Base-by-base conservation (phyloP, 306 rosid species). In the Vigna trinervia region DNA sequence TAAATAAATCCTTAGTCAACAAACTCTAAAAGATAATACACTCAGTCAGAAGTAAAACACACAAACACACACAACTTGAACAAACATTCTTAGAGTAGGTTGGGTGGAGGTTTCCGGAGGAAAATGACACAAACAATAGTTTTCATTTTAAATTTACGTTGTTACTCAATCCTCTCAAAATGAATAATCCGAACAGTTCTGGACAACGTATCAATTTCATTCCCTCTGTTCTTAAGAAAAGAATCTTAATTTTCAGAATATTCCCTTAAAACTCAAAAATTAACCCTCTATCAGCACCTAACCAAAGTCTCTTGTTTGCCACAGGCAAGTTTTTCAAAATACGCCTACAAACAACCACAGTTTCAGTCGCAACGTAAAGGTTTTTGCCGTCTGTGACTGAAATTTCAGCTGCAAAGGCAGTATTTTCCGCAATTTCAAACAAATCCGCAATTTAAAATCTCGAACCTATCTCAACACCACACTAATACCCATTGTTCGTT, bases 1-100 rank as follows among this genome's bases (percentile, higher is more conserved):
- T 2, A 28, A 47, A 38, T 36, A 19, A 56, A 52, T 51, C 68
- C 70, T 47, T 38, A 0, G 4, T 67, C 5, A 56, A 30, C 4
- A 75, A 61, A 8, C 8, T 53, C 30, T 20, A 52, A 23, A 52
- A 62, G 19, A 70, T 13, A 2, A 34, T 20, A 45, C 2, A 5
- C 69, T 46, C 23, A 46, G 63, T 17, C 15, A 45, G 19, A 2
- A 30, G 76, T 12, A 46, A 30, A 78, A 28, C 75, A 57, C 45
- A 8, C 11, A 39, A 17, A 17, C 3, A 38, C 67, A 22, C 4
- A 34, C 39, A 34, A 34, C 30, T 9, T 28, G 15, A 36, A 51
- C 62, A 70, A 59, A 69, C 12, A 39, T 17, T 64, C 28, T 17
- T 0, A 36, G 69, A 9, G 4, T 8, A 38, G 4, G 30, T 36